A percentile compares a stretch with the other conserved stretches of the same genome.
These are phyloP conservation scores for Nitzschia sp. DNA, from an alignment of 108 stramenopile genomes.

Conservation along the genomic window DNA sequence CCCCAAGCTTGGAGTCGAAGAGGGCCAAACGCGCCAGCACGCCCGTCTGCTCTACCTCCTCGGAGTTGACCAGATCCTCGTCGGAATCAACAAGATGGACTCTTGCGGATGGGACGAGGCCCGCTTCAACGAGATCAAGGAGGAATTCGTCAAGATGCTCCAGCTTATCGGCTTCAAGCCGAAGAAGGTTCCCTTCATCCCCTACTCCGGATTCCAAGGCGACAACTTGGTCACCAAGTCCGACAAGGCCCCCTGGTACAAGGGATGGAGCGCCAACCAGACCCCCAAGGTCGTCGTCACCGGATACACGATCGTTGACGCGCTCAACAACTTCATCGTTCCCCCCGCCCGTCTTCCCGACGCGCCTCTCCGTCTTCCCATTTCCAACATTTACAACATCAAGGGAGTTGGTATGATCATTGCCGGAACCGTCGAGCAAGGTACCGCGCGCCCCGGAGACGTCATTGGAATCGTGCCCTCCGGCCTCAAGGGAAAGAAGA, in stretches of 20 bases:
- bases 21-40: slow-evolving; percentile 79
- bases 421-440: slow-evolving; percentile 77
- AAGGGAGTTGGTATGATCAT: slow-evolving; percentile 81
- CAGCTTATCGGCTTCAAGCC: slow-evolving; percentile 80
- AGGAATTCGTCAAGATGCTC: slow-evolving; percentile 82
- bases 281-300: slow-evolving; percentile 58
- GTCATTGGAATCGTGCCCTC: slow-evolving; percentile 64
- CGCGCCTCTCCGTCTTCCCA: slow-evolving; percentile 67
- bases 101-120: slow-evolving; percentile 66
- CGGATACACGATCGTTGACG: slow-evolving; percentile 71
- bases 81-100: slow-evolving; percentile 85
- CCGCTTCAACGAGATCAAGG: slow-evolving; percentile 76
- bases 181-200: slow-evolving; percentile 82
- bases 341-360: slow-evolving; percentile 61
- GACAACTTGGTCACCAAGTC: slow-evolving; percentile 74
- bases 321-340: slow-evolving; percentile 71
- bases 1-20: slow-evolving; percentile 72
- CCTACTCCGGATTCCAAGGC: slow-evolving; percentile 77
- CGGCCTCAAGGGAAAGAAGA: slow-evolving; percentile 69
- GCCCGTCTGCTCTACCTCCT: slow-evolving; percentile 79
- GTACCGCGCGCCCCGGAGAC: slow-evolving; percentile 70
- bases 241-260: slow-evolving; percentile 76
- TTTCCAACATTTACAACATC: slow-evolving; percentile 84
- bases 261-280: slow-evolving; percentile 72
- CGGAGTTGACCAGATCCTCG: slow-evolving; percentile 75